Evolutionary conservation across 257 asterid genomes (phyloP).

Genomic region (Scutellaria galericulata): DNA sequence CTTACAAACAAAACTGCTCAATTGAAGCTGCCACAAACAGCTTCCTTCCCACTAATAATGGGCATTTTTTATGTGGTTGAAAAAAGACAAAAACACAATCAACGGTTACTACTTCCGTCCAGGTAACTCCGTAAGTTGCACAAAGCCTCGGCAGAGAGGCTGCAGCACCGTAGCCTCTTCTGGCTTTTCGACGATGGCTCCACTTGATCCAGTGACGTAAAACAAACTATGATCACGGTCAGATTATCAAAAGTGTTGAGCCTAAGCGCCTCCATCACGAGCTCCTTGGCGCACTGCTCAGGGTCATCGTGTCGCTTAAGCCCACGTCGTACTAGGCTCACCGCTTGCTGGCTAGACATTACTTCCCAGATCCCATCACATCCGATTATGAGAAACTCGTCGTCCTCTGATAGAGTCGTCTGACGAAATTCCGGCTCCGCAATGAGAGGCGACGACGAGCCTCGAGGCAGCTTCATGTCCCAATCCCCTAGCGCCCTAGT

Average conservation of each 20-base stretch:
- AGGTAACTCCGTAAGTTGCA: constrained; percentile 61
- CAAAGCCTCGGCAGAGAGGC: constrained; percentile 78
- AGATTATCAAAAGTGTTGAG: constrained; percentile 78
- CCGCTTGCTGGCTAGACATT: constrained; percentile 81
- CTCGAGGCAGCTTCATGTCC: constrained; percentile 88
- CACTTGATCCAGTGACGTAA: constrained; percentile 49
- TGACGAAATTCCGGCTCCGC: constrained; percentile 84
- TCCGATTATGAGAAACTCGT: constrained; percentile 84
- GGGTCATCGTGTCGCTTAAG: constrained; percentile 78
- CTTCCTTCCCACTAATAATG: constrained; percentile 32
- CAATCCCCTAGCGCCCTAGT: constrained; percentile 87
- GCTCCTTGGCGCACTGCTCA: constrained; percentile 84
- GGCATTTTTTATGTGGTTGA: constrained; percentile 5
- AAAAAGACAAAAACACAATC: constrained; percentile 9
- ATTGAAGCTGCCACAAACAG: constrained; percentile 41
- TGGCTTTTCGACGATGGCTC: constrained; percentile 44
- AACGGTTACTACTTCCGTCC: constrained; percentile 52
- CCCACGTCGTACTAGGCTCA: constrained; percentile 71
- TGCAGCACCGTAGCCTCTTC: constrained; percentile 58
- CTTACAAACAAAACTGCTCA: constrained; percentile 23
- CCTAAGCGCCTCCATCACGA: constrained; percentile 79
- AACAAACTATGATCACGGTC: constrained; percentile 70
- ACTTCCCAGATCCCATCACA: constrained; percentile 94
- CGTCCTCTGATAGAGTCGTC: constrained; percentile 63
- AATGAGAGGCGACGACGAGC: constrained; percentile 72